Base-by-base conservation (phyloP, 139 green algal species). In the Volvox africanus region DNA sequence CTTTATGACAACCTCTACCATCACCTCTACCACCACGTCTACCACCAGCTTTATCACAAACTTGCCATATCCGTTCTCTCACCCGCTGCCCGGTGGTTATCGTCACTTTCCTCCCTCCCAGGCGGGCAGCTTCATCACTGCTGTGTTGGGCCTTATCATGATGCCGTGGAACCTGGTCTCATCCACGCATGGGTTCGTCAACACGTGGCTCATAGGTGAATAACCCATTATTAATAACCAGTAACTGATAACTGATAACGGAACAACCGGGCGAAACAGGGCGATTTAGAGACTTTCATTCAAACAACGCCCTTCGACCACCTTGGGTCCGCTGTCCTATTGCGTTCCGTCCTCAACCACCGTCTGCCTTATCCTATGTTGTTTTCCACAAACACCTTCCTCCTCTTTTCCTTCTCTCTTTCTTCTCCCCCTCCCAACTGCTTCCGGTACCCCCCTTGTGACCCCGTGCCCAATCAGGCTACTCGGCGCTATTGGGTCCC, bases 401-500 rank as follows among this genome's bases (percentile, higher is more conserved):
- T n/a, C n/a, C n/a, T n/a, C n/a, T n/a, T n/a, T n/a, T n/a, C 44
- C 44, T 73, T 73, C 24, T 73, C 65, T 12, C 65, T 28, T 73
- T 28, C 65, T 2, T 73, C 24, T 28, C 65, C 21, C 62, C 62
- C 62, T 28, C 16, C 21, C 11, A 12, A 73, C 3, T 73, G 6
- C 65, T 28, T 73, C 65, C 65, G 65, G 21, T 73, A 2, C 65
- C 21, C 65, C 16, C 65, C 16, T 19, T n/a, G n/a, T n/a, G n/a
- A n/a, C 65, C 35, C 35, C 33, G 33, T 13, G 32, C 71, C n/a
- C 20, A 19, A 1, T 92, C 96, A 71, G 96, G 93, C 17, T 98
- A 98, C 93, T 96, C 91, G 1, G 95, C 93, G 0, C 86, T 98
- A 50, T 89, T 98, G 65, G 96, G 94, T 2, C 95, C 95, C 17